Percentiles rank a stretch among this genome's conserved stretches.
Conservation (phyloP, 805 yeast species). For the Saturnispora halmiae region DNA sequence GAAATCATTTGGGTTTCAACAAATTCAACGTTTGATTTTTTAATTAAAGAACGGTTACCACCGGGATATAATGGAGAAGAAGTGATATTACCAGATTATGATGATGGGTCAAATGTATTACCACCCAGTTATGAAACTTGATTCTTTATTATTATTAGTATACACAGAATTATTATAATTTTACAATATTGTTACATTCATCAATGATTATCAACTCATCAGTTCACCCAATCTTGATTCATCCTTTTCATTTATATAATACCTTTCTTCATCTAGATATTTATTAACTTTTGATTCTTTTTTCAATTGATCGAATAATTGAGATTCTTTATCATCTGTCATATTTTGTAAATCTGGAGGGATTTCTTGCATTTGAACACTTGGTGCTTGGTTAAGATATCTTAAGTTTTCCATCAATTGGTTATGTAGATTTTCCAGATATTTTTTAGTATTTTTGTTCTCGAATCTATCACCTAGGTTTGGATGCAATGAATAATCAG, state of each 20-base stretch:
- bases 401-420: conserved; percentile 75
- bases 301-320: conserved; percentile 28
- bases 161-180: not conserved
- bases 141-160: conserved; percentile 1
- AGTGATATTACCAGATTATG: not conserved
- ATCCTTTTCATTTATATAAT: conserved; percentile 33
- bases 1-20: conserved; percentile 8
- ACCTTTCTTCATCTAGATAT: conserved; percentile 29
- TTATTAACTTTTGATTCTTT: conserved; percentile 30
- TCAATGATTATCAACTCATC: conserved; percentile 1
- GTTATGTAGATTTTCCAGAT: conserved; percentile 68
- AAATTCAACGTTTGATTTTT: conserved; percentile 4
- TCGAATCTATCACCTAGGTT: conserved; percentile 69
- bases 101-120: not conserved
- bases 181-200: not conserved
- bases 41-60: conserved; percentile 6
- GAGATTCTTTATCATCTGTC: conserved; percentile 37
- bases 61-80: conserved; percentile 3
- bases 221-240: conserved; percentile 30
- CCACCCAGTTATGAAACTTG: conserved; percentile 2
- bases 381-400: conserved; percentile 82
- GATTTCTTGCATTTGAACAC: conserved; percentile 83
- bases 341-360: conserved; percentile 56
- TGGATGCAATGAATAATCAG: conserved; percentile 87
- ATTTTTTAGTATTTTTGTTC: conserved; percentile 75